Percentiles rank a stretch among this genome's conserved stretches.
Evolutionary conservation across 441 rosid species (phyloP).

Genomic region (Flueggea neowawraea): DNA sequence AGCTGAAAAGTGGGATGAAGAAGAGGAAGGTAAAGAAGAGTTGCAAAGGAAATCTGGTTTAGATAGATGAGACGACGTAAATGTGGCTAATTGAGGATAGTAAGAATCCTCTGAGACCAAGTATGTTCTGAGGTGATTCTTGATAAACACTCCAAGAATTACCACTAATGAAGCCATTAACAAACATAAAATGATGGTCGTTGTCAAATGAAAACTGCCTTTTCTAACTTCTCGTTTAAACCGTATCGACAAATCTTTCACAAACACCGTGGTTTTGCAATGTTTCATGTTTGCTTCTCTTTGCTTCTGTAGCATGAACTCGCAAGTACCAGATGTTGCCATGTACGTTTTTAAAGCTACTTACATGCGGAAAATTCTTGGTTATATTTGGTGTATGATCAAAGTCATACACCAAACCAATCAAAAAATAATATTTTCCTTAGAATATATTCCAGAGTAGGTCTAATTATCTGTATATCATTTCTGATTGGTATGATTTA

Average conservation of each 20-base stretch:
- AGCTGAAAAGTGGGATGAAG: background rate
- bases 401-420: too few relatives aligned
- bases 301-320: too few relatives aligned
- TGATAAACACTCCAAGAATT: constrained; percentile 18
- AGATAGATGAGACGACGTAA: constrained; percentile 5
- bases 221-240: constrained; percentile 14
- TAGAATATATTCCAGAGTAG: too few relatives aligned
- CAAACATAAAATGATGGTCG: constrained; percentile 13
- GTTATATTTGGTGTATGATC: too few relatives aligned
- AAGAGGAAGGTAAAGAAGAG: constrained; percentile 10
- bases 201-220: constrained; percentile 5
- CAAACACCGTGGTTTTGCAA: constrained; percentile 11
- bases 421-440: too few relatives aligned
- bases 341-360: too few relatives aligned
- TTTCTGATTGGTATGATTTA: too few relatives aligned
- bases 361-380: too few relatives aligned
- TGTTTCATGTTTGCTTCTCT: constrained; percentile 14
- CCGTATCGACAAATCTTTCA: constrained; percentile 14
- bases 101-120: constrained; percentile 17
- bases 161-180: constrained; percentile 19
- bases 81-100: constrained; percentile 3
- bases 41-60: constrained; percentile 6
- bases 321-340: too few relatives aligned
- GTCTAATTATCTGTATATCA: too few relatives aligned
- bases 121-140: constrained; percentile 12